Conservation (phyloP, 805 yeast genomes). For the Sungouiella blattae region DNA sequence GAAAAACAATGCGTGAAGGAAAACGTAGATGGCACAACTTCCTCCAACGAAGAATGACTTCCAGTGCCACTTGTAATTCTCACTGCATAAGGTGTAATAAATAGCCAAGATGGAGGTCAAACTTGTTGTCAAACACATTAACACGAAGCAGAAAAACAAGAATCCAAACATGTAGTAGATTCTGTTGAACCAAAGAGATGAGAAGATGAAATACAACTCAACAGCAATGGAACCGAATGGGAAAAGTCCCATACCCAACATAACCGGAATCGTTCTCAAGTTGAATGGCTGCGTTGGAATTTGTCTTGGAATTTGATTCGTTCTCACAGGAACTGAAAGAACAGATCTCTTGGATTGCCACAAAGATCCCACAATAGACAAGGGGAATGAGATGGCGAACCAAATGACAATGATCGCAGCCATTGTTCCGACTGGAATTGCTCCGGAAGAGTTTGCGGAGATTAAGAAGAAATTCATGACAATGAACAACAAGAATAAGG, state of each 20-base stretch:
- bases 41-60: conserved; percentile 83
- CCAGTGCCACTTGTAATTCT: conserved; percentile 98
- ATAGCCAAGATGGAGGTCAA: conserved; percentile 76
- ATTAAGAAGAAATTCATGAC: conserved; percentile 80
- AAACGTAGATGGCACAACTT: conserved; percentile 81
- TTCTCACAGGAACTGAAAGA: conserved; percentile 72
- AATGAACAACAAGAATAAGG: conserved; percentile 58
- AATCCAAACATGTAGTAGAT: conserved; percentile 98
- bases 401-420: conserved; percentile 75
- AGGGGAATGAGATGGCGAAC: conserved; percentile 82
- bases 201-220: conserved; percentile 88
- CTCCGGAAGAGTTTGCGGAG: conserved; percentile 81
- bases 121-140: conserved; percentile 78
- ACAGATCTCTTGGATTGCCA: conserved; percentile 63
- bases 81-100: conserved; percentile 82
- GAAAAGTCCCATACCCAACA: conserved; percentile 81
- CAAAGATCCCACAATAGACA: conserved; percentile 79
- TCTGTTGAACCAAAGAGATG: conserved; percentile 90
- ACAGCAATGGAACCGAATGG: conserved; percentile 95
- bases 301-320: conserved; percentile 95
- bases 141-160: conserved; percentile 79
- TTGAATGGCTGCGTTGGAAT: conserved; percentile 90
- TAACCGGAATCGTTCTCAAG: conserved; percentile 60
- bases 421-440: conserved; percentile 90
- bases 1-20: conserved; percentile 69